Evolutionary conservation across 805 yeast species (phyloP), one percentile per base, ranked within the genome.

Genomic region (Zygoascus tannicola): DNA sequence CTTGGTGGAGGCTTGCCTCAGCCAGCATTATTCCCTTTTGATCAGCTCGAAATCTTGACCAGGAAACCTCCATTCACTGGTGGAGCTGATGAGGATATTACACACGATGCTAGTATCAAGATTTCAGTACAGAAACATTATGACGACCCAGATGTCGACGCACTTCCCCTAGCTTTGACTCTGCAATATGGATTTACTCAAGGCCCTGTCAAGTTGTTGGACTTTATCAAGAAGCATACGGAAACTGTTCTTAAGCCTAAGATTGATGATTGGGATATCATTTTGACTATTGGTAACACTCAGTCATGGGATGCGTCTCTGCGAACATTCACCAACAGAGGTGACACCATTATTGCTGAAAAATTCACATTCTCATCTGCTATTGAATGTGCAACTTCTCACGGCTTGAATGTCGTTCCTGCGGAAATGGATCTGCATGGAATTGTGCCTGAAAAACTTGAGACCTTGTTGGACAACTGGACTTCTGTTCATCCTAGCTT

Each of bases 1-100:
- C 74, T 90, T 44, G 97, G 97, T 44, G 98, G 97, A 56, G 98
- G 98, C 5, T 74, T 90, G 55, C 98, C 98, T 12, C 68, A 85
- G 61, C 69, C 95, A 21, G 90, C 83, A 50, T 83, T 85, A 65
- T 90, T 90, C 74, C 97, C 98, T 36, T 85, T 90, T 74, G 85
- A 87, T 56, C 75, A 78, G 52, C 62, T 90, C 46, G 61, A 72
- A 19, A 81, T 82, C 12, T 76, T 76, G 44, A 70, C 86, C 4
- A 58, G 59, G 38, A 59, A 55, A n/a, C 94, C 95, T 45, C 94
- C 95, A 1, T 90, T 87, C 61, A 56, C 69, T 12, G 70, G 77
- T 22, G 96, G 96, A 44, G 82, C 85, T 50, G 52, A 52, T 32
- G 46, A 46, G 41, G 15, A 44, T 20, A 41, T 44, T 34, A 32